These are phyloP conservation scores for Claviceps pazoutovae DNA, from an alignment of 2,329 filamentous ascomycete genomes.

Conservation along the genomic window DNA sequence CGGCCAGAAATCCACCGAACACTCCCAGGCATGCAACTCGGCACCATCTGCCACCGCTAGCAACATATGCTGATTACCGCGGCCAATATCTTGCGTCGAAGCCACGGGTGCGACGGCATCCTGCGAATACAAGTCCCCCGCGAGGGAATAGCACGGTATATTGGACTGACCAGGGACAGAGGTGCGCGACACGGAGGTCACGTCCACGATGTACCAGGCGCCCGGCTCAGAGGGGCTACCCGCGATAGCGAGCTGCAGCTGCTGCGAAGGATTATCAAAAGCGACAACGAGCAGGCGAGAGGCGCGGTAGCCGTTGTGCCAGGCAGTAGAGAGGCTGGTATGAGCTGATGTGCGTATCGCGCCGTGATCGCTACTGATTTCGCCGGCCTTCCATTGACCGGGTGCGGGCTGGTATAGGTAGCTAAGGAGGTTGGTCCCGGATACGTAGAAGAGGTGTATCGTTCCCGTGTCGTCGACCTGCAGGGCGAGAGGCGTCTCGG, in stretches of 20 bases:
- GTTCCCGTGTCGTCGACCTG: slow-evolving; percentile 7
- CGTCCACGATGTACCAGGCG: slow-evolving; percentile 7
- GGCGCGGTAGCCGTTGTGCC: slow-evolving; percentile 8
- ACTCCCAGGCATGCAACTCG: slow-evolving; percentile 10
- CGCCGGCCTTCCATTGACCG: slow-evolving; percentile 9
- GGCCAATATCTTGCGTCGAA: not conserved
- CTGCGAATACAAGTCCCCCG: slow-evolving; percentile 8
- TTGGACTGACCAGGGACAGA: slow-evolving; percentile 7
- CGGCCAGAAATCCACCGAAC: slow-evolving; percentile 7
- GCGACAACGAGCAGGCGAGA: slow-evolving; percentile 8
- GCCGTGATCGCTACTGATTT: slow-evolving; percentile 1
- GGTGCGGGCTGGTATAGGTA: slow-evolving; percentile 7
- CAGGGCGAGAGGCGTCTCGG: slow-evolving; percentile 11
- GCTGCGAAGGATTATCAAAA: slow-evolving; percentile 7
- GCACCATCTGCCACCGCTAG: slow-evolving; percentile 8
- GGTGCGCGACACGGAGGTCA: slow-evolving; percentile 4
- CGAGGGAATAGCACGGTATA: slow-evolving; percentile 8
- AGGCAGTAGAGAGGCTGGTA: slow-evolving; percentile 10
- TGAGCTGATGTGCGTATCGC: slow-evolving; percentile 2
- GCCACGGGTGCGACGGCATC: too few relatives aligned
- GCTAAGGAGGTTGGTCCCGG: slow-evolving; percentile 5
- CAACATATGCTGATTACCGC: slow-evolving; percentile 4
- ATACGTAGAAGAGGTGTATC: slow-evolving; percentile 13
- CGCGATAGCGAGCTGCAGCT: slow-evolving; percentile 9
- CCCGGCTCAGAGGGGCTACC: slow-evolving; percentile 5